phyloP scores from a whole-genome alignment of 2,329 filamentous ascomycete genomes.

The Periconia macrospinosa region DNA sequence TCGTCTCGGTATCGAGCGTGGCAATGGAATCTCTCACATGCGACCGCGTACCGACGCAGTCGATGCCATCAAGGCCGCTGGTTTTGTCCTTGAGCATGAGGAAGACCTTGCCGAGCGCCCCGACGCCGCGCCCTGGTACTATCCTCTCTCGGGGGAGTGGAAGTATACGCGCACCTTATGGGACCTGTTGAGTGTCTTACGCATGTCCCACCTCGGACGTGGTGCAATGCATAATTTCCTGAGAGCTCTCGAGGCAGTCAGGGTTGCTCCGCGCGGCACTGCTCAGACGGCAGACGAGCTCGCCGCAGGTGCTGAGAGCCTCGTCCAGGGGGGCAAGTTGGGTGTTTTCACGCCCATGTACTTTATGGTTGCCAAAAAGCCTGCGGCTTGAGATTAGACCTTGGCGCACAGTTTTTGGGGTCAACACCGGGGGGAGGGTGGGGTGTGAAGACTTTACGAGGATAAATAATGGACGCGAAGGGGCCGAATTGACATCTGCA shows the following conservation, averaged over 20 bases:
- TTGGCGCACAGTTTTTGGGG: no score
- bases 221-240: constrained; percentile 74
- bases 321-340: constrained; percentile 83
- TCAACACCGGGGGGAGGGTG: no score
- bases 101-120: constrained; percentile 82
- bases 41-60: constrained; percentile 81
- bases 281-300: constrained; percentile 92
- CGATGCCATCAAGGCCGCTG: constrained; percentile 80
- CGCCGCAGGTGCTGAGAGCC: constrained; percentile 76
- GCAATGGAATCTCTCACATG: constrained; percentile 98
- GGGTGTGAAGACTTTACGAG: no score
- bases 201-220: constrained; percentile 87
- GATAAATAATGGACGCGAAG: no score
- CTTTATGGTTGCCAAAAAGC: constrained; percentile 91
- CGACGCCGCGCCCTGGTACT: constrained; percentile 88
- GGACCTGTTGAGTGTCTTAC: constrained; percentile 80
- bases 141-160: constrained; percentile 82
- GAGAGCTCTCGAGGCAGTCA: constrained; percentile 72
- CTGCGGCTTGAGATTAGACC: no score
- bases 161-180: constrained; percentile 78
- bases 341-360: constrained; percentile 99
- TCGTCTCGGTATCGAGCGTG: constrained; percentile 90
- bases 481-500: no score
- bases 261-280: constrained; percentile 77
- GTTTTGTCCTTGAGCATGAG: constrained; percentile 79